Conservation (phyloP, 208 protist species). For the Leishmania guyanensis region DNA sequence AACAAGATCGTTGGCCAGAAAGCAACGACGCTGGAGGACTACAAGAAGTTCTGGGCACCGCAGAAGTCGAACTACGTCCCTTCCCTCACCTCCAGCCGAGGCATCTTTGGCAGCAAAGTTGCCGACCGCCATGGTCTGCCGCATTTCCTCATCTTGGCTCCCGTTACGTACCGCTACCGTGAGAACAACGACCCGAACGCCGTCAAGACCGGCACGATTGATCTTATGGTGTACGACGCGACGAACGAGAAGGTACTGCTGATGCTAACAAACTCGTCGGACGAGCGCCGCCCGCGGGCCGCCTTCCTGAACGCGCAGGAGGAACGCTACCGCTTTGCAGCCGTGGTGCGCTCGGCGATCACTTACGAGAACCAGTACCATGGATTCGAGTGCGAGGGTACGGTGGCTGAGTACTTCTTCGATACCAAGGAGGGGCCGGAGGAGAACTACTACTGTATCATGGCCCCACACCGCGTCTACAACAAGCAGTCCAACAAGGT, state of each 20-base stretch:
- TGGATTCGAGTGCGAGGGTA: constrained; percentile 76
- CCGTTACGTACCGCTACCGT: constrained; percentile 78
- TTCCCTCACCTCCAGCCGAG: constrained; percentile 61
- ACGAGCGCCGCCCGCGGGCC: constrained; percentile 67
- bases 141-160: constrained; percentile 72
- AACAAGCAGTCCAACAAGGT: constrained; percentile 56
- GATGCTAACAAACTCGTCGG: constrained; percentile 71
- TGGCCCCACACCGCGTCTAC: constrained; percentile 72
- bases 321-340: constrained; percentile 82
- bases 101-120: constrained; percentile 60
- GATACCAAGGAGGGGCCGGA: constrained; percentile 69
- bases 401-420: constrained; percentile 87
- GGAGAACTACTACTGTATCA: constrained; percentile 91
- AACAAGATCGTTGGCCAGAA: constrained; percentile 88
- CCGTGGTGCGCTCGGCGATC: constrained; percentile 78
- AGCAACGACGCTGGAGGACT: constrained; percentile 64
- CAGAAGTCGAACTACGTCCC: constrained; percentile 80
- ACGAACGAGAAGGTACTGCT: constrained; percentile 89
- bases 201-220: constrained; percentile 62
- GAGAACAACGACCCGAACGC: constrained; percentile 84
- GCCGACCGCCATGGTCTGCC: constrained; percentile 62
- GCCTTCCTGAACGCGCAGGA: constrained; percentile 81
- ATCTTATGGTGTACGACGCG: constrained; percentile 83
- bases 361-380: constrained; percentile 82
- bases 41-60: constrained; percentile 74